Percentiles rank a stretch among this genome's conserved stretches.
Conservation (phyloP, 805 yeast genomes). For the Candida coleopterorum region DNA sequence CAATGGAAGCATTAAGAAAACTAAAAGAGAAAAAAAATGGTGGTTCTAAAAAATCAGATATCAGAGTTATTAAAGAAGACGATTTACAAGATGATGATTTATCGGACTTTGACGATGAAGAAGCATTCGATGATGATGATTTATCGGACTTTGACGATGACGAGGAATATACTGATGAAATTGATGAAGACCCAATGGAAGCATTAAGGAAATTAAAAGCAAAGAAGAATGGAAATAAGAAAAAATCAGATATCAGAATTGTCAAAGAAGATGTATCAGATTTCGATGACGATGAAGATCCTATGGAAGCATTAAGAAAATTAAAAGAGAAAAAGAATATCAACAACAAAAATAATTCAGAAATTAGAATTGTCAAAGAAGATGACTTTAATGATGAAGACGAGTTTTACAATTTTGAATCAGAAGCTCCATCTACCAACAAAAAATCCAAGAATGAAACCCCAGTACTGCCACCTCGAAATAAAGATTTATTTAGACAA, state of each 20-base stretch:
- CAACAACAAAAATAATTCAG: slow-evolving; percentile 10
- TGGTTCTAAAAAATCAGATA: slow-evolving; percentile 4
- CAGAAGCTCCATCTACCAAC: slow-evolving; percentile 4
- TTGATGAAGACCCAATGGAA: slow-evolving; percentile 20
- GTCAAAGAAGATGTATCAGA: slow-evolving; percentile 23
- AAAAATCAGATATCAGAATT: slow-evolving; percentile 15
- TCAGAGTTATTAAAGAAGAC: slow-evolving; percentile 23
- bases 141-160: slow-evolving; percentile 13
- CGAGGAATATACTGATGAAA: slow-evolving; percentile 16
- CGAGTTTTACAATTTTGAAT: slow-evolving; percentile 12
- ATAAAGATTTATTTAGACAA: slow-evolving; percentile 43
- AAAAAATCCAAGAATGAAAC: slow-evolving; percentile 11
- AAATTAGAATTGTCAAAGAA: slow-evolving; percentile 24
- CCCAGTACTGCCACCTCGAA: slow-evolving; percentile 31
- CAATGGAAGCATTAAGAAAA: slow-evolving; percentile 13
- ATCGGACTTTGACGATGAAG: slow-evolving; percentile 28
- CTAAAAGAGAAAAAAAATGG: slow-evolving; percentile 12
- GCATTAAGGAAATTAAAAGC: slow-evolving; percentile 13
- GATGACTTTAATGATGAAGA: slow-evolving; percentile 23
- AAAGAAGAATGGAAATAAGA: slow-evolving; percentile 9
- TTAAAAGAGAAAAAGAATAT: slow-evolving; percentile 12
- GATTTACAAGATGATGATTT: slow-evolving; percentile 23
- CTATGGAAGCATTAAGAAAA: slow-evolving; percentile 14
- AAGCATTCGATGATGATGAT: slow-evolving; percentile 7
- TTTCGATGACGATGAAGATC: slow-evolving; percentile 11